Evolutionary conservation across 176 grass and related monocot species (phyloP), one percentile per base, ranked within the genome.

Genomic region (Pontederia crassipes): DNA sequence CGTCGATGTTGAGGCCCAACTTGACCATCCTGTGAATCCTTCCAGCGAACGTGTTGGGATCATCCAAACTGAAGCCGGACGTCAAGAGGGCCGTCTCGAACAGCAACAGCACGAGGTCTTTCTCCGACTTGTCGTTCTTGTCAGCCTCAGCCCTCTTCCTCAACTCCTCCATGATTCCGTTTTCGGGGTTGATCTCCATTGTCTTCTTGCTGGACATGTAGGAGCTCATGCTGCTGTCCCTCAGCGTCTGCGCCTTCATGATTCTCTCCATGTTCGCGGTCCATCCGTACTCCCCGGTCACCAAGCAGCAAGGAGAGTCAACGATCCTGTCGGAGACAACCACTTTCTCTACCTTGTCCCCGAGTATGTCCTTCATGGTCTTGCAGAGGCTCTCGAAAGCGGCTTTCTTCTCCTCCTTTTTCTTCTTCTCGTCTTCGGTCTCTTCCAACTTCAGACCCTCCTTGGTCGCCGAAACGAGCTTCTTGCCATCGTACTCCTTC

Each of bases 401-500:
- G 2, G 58, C 47, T 71, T 75, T 79, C 6, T 60, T 66, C 51
- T 84, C 81, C 27, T 84, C 76, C 0, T n/a, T 17, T 0, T 68
- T 67, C 46, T 53, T 57, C 81, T 84, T 84, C 17, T 74, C 82
- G 1, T 85, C 82, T 4, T 85, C 82, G 0, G 73, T 53, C 0
- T 85, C 81, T 0, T 83, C 82, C 0, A 85, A 77, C 54, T 75
- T 79, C 0, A 85, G 77, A 0, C 82, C 77, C 11, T 85, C 82
- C 73, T 85, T 85, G 50, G 82, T 85, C 0, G 82, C 77, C 0
- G 77, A 72, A 1, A 74, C 83, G 0, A 86, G 74, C 78, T 78
- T 86, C 78, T 86, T 82, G 70, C 85, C 85, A 16, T 88, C 85
- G 65, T 82, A 88, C 71, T 88, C 85, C 80, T 88, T 88, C 46